Evolutionary conservation across 305 asterid species (phyloP).

Genomic region (Fraxinus angustifolia): DNA sequence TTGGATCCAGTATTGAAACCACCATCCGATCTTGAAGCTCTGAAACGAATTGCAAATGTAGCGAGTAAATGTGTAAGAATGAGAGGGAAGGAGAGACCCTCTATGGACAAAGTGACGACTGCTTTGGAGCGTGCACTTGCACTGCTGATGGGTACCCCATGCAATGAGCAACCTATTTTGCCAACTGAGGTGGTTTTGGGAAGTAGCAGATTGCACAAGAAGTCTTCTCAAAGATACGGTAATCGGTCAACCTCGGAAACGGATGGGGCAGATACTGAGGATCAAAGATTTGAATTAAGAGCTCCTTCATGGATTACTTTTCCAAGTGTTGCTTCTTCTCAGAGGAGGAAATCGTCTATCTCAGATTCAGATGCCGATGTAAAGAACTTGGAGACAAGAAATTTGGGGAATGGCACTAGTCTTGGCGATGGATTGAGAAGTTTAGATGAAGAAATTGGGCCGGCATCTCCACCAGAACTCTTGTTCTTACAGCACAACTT

Average conservation of each 20-base stretch:
- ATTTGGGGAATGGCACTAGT: conserved; percentile 17
- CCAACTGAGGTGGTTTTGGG: conserved; percentile 51
- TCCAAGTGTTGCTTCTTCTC: conserved; percentile 51
- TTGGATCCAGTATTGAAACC: conserved; percentile 37
- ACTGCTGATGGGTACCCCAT: conserved; percentile 44
- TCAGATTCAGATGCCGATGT: conserved; percentile 49
- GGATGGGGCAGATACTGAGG: conserved; percentile 35
- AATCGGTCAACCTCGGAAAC: conserved; percentile 40
- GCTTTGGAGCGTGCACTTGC: conserved; percentile 52
- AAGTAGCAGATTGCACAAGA: conserved; percentile 53
- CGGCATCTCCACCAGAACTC: conserved; percentile 50
- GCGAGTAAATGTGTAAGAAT: conserved; percentile 50
- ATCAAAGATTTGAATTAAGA: conserved; percentile 43
- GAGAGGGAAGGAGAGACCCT: conserved; percentile 54
- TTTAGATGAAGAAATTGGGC: conserved; percentile 51
- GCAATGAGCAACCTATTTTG: conserved; percentile 49
- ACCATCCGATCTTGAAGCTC: conserved; percentile 42
- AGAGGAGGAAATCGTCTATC: conserved; percentile 45
- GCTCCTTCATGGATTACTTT: conserved; percentile 56
- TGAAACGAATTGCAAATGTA: conserved; percentile 42
- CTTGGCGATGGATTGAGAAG: conserved; percentile 40
- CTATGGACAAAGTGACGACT: conserved; percentile 51
- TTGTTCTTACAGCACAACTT: conserved; percentile 47
- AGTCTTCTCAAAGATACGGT: conserved; percentile 40
- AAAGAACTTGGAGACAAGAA: conserved; percentile 33